Base-by-base conservation (phyloP, 345 rosid genomes). In the Lepidium aucheri region DNA sequence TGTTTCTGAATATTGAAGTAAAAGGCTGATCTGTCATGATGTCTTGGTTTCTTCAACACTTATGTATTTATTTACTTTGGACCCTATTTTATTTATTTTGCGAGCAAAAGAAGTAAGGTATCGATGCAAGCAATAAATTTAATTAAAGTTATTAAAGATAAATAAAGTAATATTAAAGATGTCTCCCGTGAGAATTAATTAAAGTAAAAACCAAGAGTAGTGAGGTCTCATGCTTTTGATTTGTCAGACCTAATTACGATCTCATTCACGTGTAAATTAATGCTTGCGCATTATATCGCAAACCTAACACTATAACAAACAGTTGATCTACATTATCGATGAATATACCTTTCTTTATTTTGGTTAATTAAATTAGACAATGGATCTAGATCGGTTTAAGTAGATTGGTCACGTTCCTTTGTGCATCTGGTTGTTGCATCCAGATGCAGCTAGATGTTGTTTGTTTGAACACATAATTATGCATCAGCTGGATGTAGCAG, bases 181-280 rank as follows among this genome's bases (percentile, higher is more conserved):
- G 38, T 60, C 35, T 69, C 60, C 67, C 60, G 66, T 68, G 51
- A 68, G 2, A 68, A 49, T 49, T 68, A 68, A 68, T 59, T 68
- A 68, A 68, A 68, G 73, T 58, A 39, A 20, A 39, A 49, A 20
- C 52, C 43, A 68, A 68, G 42, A 57, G 72, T 38, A 57, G 72
- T 38, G 57, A 59, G 73, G 73, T 49, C 59, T 49, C 65, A 50
- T 59, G 4, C 22, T 20, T 20, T 20, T 59, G 65, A 22, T 39
- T 58, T 60, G 60, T 49, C 65, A 50, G 60, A 69, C 60, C 73
- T 60, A 60, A 60, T 68, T 59, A 68, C 12, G 73, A 40, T 68
- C 41, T 39, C 59, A 59, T 49, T 68, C 73, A 59, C 60, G 66
- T 58, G 66, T 68, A 39, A 38, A 11, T 58, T 59, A 53, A 44